phyloP scores from a whole-genome alignment of 257 asterid genomes.

The Misopates orontium region DNA sequence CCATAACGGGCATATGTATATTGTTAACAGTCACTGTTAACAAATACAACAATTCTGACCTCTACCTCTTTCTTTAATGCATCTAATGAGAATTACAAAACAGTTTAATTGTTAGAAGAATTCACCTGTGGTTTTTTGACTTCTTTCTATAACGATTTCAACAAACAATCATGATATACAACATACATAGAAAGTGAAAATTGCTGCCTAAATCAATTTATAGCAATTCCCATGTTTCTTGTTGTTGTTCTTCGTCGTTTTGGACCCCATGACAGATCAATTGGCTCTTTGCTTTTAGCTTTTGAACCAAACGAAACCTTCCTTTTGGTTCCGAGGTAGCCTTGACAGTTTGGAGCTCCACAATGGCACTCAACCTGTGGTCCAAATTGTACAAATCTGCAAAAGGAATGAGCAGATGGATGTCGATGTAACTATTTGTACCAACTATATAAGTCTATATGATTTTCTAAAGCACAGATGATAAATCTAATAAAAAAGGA shows the following conservation, averaged over 20 bases:
- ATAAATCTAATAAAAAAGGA: background rate
- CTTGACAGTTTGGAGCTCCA: conserved; percentile 76
- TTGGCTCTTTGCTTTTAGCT: conserved; percentile 25
- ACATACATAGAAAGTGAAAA: conserved; percentile 12
- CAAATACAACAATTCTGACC: background rate
- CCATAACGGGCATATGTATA: too few species aligned
- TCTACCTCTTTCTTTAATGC: too few species aligned
- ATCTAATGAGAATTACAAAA: too few species aligned
- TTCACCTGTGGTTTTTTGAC: conserved; percentile 24
- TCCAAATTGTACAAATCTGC: conserved; percentile 86
- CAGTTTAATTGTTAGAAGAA: background rate
- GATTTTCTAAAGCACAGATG: background rate
- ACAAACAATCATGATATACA: conserved; percentile 27
- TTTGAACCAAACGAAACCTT: conserved; percentile 37
- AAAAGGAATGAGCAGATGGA: conserved; percentile 17
- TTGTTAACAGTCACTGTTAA: background rate
- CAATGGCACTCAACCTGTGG: conserved; percentile 83
- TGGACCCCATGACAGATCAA: conserved; percentile 60
- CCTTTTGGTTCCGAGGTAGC: conserved; percentile 72
- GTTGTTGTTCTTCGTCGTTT: conserved; percentile 69
- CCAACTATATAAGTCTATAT: too few species aligned
- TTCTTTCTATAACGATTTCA: conserved; percentile 21
- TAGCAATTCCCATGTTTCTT: conserved; percentile 29
- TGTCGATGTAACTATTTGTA: background rate
- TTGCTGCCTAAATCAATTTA: conserved; percentile 21